A percentile compares a stretch with the other conserved stretches of the same genome.
These are phyloP conservation scores for Leishmania mexicana DNA, from an alignment of 208 protist genomes.

Conservation along the genomic window DNA sequence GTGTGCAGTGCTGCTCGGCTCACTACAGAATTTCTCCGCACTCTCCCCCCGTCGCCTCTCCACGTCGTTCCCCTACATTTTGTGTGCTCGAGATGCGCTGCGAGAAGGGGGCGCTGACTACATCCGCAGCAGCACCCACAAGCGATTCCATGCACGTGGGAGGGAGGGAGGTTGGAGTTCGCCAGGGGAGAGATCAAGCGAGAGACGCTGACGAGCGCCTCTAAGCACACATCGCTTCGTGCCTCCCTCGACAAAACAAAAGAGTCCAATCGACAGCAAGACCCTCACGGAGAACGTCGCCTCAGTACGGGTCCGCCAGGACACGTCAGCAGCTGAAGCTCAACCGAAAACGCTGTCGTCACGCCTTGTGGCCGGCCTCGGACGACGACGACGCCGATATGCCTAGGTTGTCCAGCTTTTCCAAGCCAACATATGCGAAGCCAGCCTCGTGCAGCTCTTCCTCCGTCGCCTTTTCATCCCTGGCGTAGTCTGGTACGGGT, in stretches of 20 bases:
- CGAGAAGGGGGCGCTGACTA: neutral
- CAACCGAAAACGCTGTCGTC: neutral
- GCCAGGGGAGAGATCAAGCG: neutral
- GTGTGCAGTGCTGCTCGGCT: neutral
- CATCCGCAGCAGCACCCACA: neutral
- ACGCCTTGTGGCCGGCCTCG: neutral
- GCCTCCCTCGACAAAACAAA: neutral
- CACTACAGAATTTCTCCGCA: neutral
- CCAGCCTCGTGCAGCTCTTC: constrained; percentile 78
- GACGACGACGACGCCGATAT: neutral
- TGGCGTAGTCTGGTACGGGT: constrained; percentile 72
- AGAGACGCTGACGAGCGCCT: neutral
- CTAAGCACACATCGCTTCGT: neutral
- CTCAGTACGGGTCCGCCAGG: neutral
- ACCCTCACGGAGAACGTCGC: neutral
- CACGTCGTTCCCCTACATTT: too few species aligned
- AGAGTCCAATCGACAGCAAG: neutral
- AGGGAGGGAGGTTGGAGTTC: neutral
- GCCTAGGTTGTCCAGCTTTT: constrained; percentile 80
- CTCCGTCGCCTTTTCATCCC: constrained; percentile 81
- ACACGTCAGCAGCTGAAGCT: neutral
- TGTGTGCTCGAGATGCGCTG: neutral
- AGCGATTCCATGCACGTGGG: neutral
- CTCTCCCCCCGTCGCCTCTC: neutral
- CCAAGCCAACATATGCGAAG: constrained; percentile 81